A percentile compares a stretch with the other conserved stretches of the same genome.
These are phyloP conservation scores for Fusarium fracticaudum DNA, from an alignment of 2,329 filamentous ascomycete species.

Conservation along the genomic window DNA sequence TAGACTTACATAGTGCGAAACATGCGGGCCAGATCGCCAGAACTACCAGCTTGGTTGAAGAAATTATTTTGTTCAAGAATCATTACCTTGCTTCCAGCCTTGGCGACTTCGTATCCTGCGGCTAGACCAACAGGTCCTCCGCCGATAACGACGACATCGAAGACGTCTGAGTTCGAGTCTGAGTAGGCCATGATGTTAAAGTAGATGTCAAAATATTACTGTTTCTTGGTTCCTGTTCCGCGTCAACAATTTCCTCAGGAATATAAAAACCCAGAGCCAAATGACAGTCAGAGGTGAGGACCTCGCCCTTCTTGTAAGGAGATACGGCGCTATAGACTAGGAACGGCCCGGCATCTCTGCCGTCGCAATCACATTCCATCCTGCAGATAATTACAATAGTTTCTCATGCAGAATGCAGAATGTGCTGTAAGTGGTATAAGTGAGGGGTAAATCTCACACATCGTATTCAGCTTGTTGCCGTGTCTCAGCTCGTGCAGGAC, in stretches of 20 bases:
- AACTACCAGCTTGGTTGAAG: slow-evolving; percentile 25
- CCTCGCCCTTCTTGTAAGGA: neutral
- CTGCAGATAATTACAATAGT: neutral
- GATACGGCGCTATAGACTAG: neutral
- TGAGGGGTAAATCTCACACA: neutral
- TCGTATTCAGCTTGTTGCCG: neutral
- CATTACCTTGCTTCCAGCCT: slow-evolving; percentile 13
- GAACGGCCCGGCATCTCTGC: neutral
- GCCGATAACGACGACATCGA: slow-evolving; percentile 16
- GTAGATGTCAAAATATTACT: no score
- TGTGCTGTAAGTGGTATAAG: neutral
- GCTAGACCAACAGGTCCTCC: slow-evolving; percentile 22
- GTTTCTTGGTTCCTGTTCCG: no score
- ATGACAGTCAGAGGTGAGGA: fast-evolving
- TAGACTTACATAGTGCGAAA: slow-evolving; percentile 18
- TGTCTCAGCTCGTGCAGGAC: neutral
- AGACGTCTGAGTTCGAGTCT: neutral
- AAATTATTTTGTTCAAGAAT: slow-evolving; percentile 28
- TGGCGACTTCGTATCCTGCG: slow-evolving; percentile 28
- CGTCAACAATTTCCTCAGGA: no score
- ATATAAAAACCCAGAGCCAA: neutral
- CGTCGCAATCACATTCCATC: neutral
- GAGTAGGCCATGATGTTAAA: fast-evolving
- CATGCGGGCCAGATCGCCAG: slow-evolving; percentile 21
- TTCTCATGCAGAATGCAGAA: neutral